Conservation (phyloP, 805 yeast species). For the Debaryomyces prosopidis region DNA sequence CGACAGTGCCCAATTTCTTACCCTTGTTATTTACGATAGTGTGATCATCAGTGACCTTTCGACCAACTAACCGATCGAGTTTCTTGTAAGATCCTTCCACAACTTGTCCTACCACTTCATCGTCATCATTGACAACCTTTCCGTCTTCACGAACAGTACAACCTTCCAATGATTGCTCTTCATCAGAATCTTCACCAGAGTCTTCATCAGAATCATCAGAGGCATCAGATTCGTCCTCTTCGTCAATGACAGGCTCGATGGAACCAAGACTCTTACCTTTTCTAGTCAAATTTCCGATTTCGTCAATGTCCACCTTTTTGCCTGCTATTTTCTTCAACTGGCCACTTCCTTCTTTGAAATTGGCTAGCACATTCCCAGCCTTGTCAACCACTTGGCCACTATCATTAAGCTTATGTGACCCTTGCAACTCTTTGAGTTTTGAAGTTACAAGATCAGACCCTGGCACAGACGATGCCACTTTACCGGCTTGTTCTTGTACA, state of each 20-base stretch:
- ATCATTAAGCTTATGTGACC: not conserved
- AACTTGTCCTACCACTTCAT: constrained; percentile 1
- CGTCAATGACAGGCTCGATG: constrained; percentile 1
- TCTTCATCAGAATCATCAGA: not conserved
- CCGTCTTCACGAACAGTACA: constrained; percentile 3
- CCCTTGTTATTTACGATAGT: constrained; percentile 1
- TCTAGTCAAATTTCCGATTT: not conserved
- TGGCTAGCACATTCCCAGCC: not conserved
- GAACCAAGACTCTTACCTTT: constrained; percentile 1
- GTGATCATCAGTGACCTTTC: constrained; percentile 1
- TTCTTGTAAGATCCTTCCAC: constrained; percentile 2
- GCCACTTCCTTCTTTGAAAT: constrained; percentile 1
- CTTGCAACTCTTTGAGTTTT: constrained; percentile 1
- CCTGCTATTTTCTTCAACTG: not conserved
- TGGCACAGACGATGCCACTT: not conserved
- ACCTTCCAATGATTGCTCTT: constrained; percentile 2
- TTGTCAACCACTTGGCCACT: not conserved
- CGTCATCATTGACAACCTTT: constrained; percentile 3
- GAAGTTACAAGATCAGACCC: constrained; percentile 1
- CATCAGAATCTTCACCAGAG: not conserved
- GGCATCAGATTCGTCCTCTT: not conserved
- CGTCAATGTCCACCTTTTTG: constrained; percentile 1
- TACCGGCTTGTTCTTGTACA: not conserved
- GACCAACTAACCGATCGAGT: constrained; percentile 1
- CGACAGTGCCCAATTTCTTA: constrained; percentile 1